A percentile compares a stretch with the other conserved stretches of the same genome.
These are phyloP conservation scores for Botrytis hyacinthi DNA, from an alignment of 2,329 filamentous ascomycete genomes.

Conservation along the genomic window DNA sequence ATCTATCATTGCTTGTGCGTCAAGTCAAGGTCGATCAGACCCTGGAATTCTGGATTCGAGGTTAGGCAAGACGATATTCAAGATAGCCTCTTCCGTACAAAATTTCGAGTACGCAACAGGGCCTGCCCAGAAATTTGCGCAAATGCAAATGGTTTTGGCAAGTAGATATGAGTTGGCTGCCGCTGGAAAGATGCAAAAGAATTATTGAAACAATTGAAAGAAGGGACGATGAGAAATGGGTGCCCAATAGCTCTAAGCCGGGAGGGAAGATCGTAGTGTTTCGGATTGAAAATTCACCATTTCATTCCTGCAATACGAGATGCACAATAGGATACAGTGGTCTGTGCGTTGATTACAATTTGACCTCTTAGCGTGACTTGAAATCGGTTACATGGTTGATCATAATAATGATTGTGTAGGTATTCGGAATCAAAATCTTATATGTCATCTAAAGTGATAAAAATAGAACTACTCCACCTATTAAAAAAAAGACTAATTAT, in stretches of 20 bases:
- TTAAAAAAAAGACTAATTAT: neutral
- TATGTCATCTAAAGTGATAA: neutral
- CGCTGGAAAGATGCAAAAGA: neutral
- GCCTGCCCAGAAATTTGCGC: neutral
- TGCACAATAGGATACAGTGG: neutral
- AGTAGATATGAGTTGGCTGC: neutral
- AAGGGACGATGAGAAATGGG: neutral
- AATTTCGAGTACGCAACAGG: neutral
- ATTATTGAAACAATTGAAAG: neutral
- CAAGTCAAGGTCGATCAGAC: neutral
- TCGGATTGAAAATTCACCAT: neutral
- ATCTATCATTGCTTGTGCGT: neutral
- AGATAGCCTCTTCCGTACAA: neutral
- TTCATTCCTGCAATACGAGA: neutral
- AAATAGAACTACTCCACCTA: neutral
- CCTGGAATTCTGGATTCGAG: slow-evolving; percentile 3
- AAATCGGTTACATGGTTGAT: neutral
- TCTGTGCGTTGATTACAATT: neutral
- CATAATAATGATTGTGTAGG: neutral
- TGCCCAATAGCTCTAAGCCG: neutral
- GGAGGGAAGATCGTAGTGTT: neutral
- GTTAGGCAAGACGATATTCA: neutral
- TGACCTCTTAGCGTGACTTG: neutral
- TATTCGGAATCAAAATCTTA: neutral
- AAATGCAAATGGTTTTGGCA: slow-evolving; percentile 6